Base-by-base conservation (phyloP, 768 basidiomycete species). In the Lyophyllum decastes region DNA sequence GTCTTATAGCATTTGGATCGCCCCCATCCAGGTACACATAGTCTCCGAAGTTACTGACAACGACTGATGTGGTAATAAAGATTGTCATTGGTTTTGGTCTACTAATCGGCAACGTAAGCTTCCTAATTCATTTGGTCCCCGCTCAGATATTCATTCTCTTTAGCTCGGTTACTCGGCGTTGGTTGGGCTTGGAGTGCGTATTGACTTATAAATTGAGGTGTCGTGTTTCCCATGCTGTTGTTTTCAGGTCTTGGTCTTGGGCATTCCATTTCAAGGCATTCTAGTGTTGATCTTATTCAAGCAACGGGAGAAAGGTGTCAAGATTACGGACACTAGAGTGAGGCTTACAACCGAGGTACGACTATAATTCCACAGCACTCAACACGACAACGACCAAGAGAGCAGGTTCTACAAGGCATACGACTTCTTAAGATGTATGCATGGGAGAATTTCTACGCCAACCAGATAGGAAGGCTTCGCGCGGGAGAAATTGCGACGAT, bases 141-240 rank as follows among this genome's bases (percentile, higher is more conserved):
- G 17, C 27, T 38, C 26, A 16, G 16, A n/a, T 27, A 22, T 12
- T 10, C 26, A 4, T n/a, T 30, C 30, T 48, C n/a, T 24, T n/a
- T 48, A 87, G 79, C 75, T 91, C 19, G 87, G 88, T 5, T 84
- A 83, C 61, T 89, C 87, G 0, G 88, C 87, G 0, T 77, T 91
- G 16, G 88, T 89, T 21, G 87, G 85, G 0, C 70, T 88, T 14
- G 83, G 68, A 52, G 81, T 71, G 69, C 63, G 70, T 64, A 51
- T 51, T 17, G 19, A 33, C 22, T 16, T 68, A 22, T 30, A 10
- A 22, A 12, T 19, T 52, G 9, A 25, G 50, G 26, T 50, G n/a
- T 24, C 27, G 46, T 53, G 54, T 48, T 43, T 0, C 52, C 19
- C n/a, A n/a, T n/a, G 24, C 48, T 5, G 49, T 9, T 10, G 4